Evolutionary conservation across 176 grass and related monocot species (phyloP).

Genomic region (Melocanna baccifera): DNA sequence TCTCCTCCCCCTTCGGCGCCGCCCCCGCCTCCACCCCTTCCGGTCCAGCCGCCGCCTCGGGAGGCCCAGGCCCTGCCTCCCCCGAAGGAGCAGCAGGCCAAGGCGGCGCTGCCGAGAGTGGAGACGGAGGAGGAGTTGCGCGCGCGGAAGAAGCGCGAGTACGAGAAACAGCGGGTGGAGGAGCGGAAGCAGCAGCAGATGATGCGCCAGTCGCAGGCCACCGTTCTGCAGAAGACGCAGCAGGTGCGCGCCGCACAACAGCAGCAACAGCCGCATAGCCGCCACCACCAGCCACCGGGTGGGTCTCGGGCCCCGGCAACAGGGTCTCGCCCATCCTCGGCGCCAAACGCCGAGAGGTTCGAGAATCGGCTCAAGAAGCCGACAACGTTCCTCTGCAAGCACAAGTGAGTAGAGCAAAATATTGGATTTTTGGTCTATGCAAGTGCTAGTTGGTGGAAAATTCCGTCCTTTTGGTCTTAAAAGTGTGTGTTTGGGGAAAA

Average conservation of each 20-base stretch:
- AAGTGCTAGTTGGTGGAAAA: background rate
- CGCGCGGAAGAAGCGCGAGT: constrained; percentile 66
- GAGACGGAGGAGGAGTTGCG: constrained; percentile 81
- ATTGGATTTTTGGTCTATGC: background rate
- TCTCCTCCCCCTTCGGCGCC: constrained; percentile 48
- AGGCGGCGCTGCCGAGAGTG: constrained; percentile 34
- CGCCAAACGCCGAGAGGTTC: constrained; percentile 49
- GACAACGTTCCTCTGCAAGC: constrained; percentile 88
- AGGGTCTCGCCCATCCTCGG: constrained; percentile 33
- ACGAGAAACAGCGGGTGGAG: constrained; percentile 80
- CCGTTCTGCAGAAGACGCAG: constrained; percentile 80
- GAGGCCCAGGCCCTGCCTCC: constrained; percentile 25
- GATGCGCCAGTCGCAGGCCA: constrained; percentile 73
- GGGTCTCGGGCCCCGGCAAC: constrained; percentile 14
- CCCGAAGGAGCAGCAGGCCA: constrained; percentile 33
- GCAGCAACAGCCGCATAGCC: constrained; percentile 40
- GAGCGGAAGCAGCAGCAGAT: constrained; percentile 71
- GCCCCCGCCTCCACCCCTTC: constrained; percentile 41
- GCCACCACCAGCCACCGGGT: constrained; percentile 28
- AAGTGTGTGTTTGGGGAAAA: background rate
- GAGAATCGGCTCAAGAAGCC: constrained; percentile 94
- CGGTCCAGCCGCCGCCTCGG: constrained; percentile 22
- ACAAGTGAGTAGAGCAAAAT: constrained; percentile 47
- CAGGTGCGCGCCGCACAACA: constrained; percentile 22
- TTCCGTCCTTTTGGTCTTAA: background rate